These are phyloP conservation scores for Pythium aristosporum DNA, from an alignment of 352 stramenopile species.

Conservation along the genomic window DNA sequence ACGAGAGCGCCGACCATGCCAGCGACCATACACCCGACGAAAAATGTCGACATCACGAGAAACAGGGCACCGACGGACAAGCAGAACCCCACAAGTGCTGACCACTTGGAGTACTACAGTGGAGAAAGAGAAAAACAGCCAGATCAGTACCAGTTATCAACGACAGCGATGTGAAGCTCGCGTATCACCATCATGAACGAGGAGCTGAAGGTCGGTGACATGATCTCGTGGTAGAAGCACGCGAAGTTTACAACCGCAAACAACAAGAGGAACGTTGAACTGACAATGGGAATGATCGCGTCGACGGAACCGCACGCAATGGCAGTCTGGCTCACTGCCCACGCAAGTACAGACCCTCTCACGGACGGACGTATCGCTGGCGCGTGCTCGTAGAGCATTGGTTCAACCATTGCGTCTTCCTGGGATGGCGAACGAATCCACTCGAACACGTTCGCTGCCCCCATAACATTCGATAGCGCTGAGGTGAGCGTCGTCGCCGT, in stretches of 20 bases:
- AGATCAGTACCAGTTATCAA: not conserved
- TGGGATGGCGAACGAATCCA: not conserved
- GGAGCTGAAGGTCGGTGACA: constrained; percentile 35
- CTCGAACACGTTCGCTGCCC: constrained; percentile 21
- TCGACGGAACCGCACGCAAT: constrained; percentile 45
- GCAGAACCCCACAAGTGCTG: constrained; percentile 38
- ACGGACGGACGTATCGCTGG: not conserved
- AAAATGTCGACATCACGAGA: constrained; percentile 43
- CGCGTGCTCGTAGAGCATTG: not conserved
- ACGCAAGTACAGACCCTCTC: constrained; percentile 23
- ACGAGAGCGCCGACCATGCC: constrained; percentile 27
- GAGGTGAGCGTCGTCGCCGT: constrained; percentile 43
- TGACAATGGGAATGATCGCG: constrained; percentile 41
- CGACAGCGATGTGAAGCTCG: not conserved
- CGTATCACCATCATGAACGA: constrained; percentile 44
- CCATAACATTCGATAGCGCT: constrained; percentile 48
- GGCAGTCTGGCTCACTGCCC: constrained; percentile 32
- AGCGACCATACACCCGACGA: constrained; percentile 29
- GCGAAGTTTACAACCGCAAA: constrained; percentile 55
- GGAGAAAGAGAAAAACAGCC: too few relatives aligned
- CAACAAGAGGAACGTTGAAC: constrained; percentile 42
- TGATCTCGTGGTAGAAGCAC: constrained; percentile 55
- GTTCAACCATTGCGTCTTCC: not conserved
- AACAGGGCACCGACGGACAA: constrained; percentile 46
- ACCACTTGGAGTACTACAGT: constrained; percentile 52